Evolutionary conservation across 805 yeast genomes (phyloP).

Genomic region (Sungouiozyma ichnusensis): DNA sequence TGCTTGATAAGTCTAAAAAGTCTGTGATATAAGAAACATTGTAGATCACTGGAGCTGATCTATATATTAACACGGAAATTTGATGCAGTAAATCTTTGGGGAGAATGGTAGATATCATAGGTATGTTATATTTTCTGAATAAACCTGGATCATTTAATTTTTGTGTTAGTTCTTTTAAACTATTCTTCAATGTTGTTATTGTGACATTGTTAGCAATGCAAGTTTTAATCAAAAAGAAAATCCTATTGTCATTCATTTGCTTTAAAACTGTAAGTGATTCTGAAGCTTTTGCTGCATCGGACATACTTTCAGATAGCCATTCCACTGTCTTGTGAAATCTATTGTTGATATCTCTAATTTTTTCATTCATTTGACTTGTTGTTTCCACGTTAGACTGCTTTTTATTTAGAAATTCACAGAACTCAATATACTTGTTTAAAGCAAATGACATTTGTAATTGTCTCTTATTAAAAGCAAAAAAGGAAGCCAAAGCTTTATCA

Average conservation of each 20-base stretch:
- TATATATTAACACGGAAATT: slow-evolving; percentile 47
- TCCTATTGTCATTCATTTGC: slow-evolving; percentile 47
- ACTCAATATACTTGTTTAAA: slow-evolving; percentile 37
- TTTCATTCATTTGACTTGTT: slow-evolving; percentile 18
- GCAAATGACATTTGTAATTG: slow-evolving; percentile 53
- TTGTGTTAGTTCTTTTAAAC: slow-evolving; percentile 51
- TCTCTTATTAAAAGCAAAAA: slow-evolving; percentile 57
- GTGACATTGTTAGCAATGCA: slow-evolving; percentile 50
- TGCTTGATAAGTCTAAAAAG: slow-evolving; percentile 30
- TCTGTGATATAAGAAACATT: slow-evolving; percentile 55
- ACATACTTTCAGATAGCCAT: slow-evolving; percentile 52
- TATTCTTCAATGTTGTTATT: slow-evolving; percentile 46
- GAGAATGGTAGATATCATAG: slow-evolving; percentile 28
- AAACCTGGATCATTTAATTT: slow-evolving; percentile 45
- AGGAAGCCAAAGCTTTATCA: slow-evolving; percentile 49
- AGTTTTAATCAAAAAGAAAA: slow-evolving; percentile 43
- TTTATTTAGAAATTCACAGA: slow-evolving; percentile 35
- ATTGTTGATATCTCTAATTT: slow-evolving; percentile 11
- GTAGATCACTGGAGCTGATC: slow-evolving; percentile 50
- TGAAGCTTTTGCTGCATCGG: slow-evolving; percentile 41
- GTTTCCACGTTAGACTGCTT: neutral
- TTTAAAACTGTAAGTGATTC: slow-evolving; percentile 43
- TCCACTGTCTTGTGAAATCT: slow-evolving; percentile 45
- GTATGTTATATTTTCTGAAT: slow-evolving; percentile 29
- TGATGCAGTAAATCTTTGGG: slow-evolving; percentile 42